Evolutionary conservation across 225 moss, liverwort and hornwort genomes (phyloP), one percentile per base, ranked within the genome.

Genomic region (Pleurozium schreberi): DNA sequence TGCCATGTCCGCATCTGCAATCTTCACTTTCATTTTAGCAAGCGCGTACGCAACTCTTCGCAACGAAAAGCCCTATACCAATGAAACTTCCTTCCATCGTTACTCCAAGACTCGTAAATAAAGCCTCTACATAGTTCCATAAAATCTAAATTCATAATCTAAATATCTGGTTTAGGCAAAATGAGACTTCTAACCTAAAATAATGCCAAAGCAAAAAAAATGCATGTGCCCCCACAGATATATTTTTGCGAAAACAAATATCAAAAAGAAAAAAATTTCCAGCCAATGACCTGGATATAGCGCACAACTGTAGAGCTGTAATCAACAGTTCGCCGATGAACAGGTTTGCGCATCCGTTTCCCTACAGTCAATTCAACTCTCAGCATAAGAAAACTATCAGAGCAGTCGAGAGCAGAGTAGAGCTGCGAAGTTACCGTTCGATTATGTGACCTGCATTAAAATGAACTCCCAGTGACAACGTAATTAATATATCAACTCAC

Each of bases 291-390:
- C 98, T 98, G 98, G 90, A 99, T 95, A 77, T 99, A 99, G 84
- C 94, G 95, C 88, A 97, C 97, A 64, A 99, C 95, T 67, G 99
- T 97, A 38, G 96, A 96, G 89, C 96, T 99, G 68, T 99, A 99
- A 93, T 99, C 99, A 66, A 99, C 99, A 78, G 97, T 97, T 89
- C 97, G 92, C 61, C 99, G 91, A 81, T 99, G 99, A 47, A 99
- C 99, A 71, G 99, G 99, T 91, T 99, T 99, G 75, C 99, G 97
- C 96, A 99, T 99, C 91, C 99, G 95, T 93, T 99, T 99, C 94
- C 99, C 98, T 96, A 90, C 69, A 92, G 45, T 79, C 45, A 88
- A 75, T 71, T 34, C 61, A 77, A 87, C 42, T 50, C 60, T 67
- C 57, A 75, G 57, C 86, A 83, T n/a, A 31, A 61, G n/a, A 47